phyloP scores from a whole-genome alignment of 176 grass and related monocot species.

The Elymus sibiricus region DNA sequence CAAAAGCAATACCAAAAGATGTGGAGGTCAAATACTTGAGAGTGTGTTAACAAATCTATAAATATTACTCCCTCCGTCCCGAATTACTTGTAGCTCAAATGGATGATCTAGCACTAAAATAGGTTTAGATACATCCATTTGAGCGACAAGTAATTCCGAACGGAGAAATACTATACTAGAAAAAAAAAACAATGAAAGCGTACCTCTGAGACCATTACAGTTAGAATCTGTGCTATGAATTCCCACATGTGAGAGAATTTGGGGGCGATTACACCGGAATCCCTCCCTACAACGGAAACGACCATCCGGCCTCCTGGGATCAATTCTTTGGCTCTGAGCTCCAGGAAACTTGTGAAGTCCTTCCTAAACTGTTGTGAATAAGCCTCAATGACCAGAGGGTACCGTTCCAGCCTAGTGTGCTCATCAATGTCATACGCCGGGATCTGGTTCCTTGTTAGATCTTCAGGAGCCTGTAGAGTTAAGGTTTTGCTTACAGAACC shows the following conservation, averaged over 20 bases:
- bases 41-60: too few species aligned
- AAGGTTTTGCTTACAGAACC: not conserved
- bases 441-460: not conserved
- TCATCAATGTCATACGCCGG: not conserved
- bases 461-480: not conserved
- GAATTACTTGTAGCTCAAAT: too few species aligned
- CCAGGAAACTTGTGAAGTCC: not conserved
- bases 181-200: too few species aligned
- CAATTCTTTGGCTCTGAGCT: not conserved
- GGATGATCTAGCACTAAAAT: too few species aligned
- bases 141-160: too few species aligned
- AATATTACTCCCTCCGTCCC: too few species aligned
- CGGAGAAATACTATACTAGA: too few species aligned
- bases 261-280: not conserved
- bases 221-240: not conserved
- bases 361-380: slow-evolving; percentile 1
- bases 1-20: not conserved
- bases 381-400: not conserved
- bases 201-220: not conserved
- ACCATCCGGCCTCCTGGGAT: not conserved
- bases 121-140: too few species aligned
- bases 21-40: too few species aligned
- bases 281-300: not conserved
- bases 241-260: not conserved
- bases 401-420: not conserved